Evolutionary conservation across 768 basidiomycete genomes (phyloP).

Genomic region (Leccinum rimulosum): DNA sequence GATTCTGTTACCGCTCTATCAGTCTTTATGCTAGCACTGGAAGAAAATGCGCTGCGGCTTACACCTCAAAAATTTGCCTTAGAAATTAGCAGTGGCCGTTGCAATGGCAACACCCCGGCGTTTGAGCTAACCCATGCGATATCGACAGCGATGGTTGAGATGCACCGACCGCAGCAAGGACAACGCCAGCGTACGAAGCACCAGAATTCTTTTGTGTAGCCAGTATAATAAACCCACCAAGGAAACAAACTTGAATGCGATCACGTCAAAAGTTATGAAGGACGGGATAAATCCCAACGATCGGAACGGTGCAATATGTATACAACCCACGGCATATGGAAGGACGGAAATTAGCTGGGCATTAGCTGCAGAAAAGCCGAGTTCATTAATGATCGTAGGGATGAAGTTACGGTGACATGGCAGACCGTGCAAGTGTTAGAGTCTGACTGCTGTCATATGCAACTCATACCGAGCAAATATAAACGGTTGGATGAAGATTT

Average conservation of each 20-base stretch:
- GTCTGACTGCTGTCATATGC: background rate
- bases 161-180: conserved; percentile 52
- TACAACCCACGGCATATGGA: conserved; percentile 47
- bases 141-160: conserved; percentile 45
- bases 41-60: conserved; percentile 19
- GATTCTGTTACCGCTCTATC: conserved; percentile 25
- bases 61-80: conserved; percentile 48
- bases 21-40: background rate
- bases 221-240: conserved; percentile 52
- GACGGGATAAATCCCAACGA: conserved; percentile 42
- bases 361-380: conserved; percentile 49
- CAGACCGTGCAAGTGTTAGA: conserved; percentile 7
- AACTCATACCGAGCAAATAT: conserved; percentile 41
- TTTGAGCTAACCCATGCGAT: conserved; percentile 57
- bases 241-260: conserved; percentile 36
- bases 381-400: conserved; percentile 47
- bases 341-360: conserved; percentile 50
- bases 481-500: conserved; percentile 33
- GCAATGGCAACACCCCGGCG: conserved; percentile 53
- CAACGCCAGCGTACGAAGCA: conserved; percentile 42
- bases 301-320: conserved; percentile 34
- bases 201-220: conserved; percentile 31
- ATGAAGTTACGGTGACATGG: conserved; percentile 43
- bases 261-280: conserved; percentile 41
- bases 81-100: conserved; percentile 37